phyloP scores from a whole-genome alignment of 148 eudicot species.

The Fagopyrum tataricum region DNA sequence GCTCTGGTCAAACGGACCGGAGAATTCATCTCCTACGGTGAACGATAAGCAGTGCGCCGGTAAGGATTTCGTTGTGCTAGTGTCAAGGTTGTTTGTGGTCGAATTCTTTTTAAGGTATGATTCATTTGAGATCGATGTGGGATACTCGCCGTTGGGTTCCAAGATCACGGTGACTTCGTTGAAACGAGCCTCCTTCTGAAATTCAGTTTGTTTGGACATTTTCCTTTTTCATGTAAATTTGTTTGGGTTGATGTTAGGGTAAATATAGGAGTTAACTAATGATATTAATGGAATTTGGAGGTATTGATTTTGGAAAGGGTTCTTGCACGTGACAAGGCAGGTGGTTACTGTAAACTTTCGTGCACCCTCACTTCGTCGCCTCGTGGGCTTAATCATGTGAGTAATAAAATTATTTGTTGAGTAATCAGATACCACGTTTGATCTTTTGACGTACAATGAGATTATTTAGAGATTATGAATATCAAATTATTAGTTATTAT shows the following conservation, averaged over 20 bases:
- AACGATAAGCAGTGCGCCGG: slow-evolving; percentile 92
- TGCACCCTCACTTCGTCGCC: background rate
- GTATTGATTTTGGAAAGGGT: background rate
- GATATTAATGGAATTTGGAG: background rate
- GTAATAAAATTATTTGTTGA: too few relatives aligned
- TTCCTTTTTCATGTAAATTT: background rate
- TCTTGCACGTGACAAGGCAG: background rate
- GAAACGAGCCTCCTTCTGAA: slow-evolving; percentile 53
- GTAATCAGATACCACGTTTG: too few relatives aligned
- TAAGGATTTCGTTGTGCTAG: slow-evolving; percentile 76
- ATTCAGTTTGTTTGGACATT: background rate
- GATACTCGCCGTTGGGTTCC: slow-evolving; percentile 50
- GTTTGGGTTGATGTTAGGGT: background rate
- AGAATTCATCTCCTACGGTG: slow-evolving; percentile 41
- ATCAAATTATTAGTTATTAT: too few relatives aligned
- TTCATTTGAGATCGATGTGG: slow-evolving; percentile 75
- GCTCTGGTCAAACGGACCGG: slow-evolving; percentile 88
- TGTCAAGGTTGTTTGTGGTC: slow-evolving; percentile 57
- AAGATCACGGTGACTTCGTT: slow-evolving; percentile 59
- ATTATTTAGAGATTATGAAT: too few relatives aligned
- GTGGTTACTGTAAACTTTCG: background rate
- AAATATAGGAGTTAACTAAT: background rate
- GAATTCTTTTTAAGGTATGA: slow-evolving; percentile 73
- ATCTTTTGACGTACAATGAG: too few relatives aligned
- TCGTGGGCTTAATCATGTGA: background rate